These are phyloP conservation scores for Sugiyamaella marilandica DNA, from an alignment of 805 yeast species.

Conservation along the genomic window DNA sequence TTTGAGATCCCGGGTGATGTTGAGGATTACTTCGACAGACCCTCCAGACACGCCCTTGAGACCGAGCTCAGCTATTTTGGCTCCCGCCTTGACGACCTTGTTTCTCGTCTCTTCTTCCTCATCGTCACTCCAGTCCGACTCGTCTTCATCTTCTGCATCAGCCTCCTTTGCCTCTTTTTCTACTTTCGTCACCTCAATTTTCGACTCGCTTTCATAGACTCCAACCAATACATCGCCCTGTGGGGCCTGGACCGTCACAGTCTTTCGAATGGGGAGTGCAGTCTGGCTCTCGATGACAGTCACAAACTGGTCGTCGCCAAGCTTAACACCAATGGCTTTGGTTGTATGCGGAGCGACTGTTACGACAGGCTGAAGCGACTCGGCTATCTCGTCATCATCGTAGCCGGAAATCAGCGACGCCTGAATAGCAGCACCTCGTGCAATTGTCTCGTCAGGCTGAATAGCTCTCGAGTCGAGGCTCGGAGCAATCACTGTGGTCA, in stretches of 20 bases:
- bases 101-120: slow-evolving; percentile 74
- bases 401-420: slow-evolving; percentile 75
- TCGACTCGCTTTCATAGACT: slow-evolving; percentile 80
- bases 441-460: slow-evolving; percentile 82
- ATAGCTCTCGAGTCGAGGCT: slow-evolving; percentile 66
- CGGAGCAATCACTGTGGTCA: slow-evolving; percentile 72
- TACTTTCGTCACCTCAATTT: slow-evolving; percentile 73
- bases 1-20: slow-evolving; percentile 60
- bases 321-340: slow-evolving; percentile 80
- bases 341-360: slow-evolving; percentile 82
- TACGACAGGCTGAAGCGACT: slow-evolving; percentile 77
- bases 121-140: slow-evolving; percentile 45
- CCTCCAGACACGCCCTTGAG: slow-evolving; percentile 64
- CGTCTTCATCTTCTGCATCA: slow-evolving; percentile 46
- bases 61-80: slow-evolving; percentile 71
- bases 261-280: slow-evolving; percentile 83
- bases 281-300: slow-evolving; percentile 78
- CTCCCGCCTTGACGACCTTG: slow-evolving; percentile 68
- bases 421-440: slow-evolving; percentile 96
- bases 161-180: slow-evolving; percentile 57
- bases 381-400: slow-evolving; percentile 81
- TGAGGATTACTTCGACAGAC: slow-evolving; percentile 57
- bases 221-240: slow-evolving; percentile 59
- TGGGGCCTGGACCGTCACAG: slow-evolving; percentile 59
- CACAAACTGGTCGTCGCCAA: slow-evolving; percentile 59